Base-by-base conservation (phyloP, 2,329 filamentous ascomycete species). In the Aspergillus hiratsukae region DNA sequence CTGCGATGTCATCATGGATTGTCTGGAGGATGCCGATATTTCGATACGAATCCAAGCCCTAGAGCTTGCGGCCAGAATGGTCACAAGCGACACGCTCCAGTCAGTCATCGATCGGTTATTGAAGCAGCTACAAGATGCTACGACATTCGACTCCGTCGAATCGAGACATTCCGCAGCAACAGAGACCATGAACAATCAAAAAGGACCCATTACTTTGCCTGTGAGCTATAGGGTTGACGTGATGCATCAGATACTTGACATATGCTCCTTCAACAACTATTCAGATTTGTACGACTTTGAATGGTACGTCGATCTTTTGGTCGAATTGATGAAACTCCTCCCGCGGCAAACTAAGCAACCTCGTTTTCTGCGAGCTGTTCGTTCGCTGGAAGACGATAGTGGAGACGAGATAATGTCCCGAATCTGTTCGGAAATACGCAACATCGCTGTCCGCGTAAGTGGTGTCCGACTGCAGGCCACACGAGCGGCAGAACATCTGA, bases 1-100 rank as follows among this genome's bases (percentile, higher is more conserved):
- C 70, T 91, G 96, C 72, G 93, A 97, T 73, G 93, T 97, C 49
- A 97, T 99, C 61, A 81, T 99, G 71, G 89, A 95, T 67, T 99
- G 94, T 70, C 90, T 99, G 65, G 94, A 97, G 71, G 96, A 96
- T 71, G 82, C 90, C 0, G 94, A 99, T 67, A 94, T 99, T 58
- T 96, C 92, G 4, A 99, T 99, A 68, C 88, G 94, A 59, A 87
- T 96, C 72, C 89, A 96, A 70, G 92, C 94, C 4, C 80, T 99
- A 37, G 91, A 97, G 64, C 81, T 99, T 25, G 92, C 94, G 1
- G 89, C 93, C 53, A 91, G 90, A 37, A 97, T 99, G 91, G 91
- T 97, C 58, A 93, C 87, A 64, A 85, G 83, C 60, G 91, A 96
- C 54, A 97, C 93, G 61, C 74, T 99, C 4, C 83, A 90, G 56